Conservation (phyloP, 2,329 filamentous ascomycete species). For the Coniochaeta sp. region DNA sequence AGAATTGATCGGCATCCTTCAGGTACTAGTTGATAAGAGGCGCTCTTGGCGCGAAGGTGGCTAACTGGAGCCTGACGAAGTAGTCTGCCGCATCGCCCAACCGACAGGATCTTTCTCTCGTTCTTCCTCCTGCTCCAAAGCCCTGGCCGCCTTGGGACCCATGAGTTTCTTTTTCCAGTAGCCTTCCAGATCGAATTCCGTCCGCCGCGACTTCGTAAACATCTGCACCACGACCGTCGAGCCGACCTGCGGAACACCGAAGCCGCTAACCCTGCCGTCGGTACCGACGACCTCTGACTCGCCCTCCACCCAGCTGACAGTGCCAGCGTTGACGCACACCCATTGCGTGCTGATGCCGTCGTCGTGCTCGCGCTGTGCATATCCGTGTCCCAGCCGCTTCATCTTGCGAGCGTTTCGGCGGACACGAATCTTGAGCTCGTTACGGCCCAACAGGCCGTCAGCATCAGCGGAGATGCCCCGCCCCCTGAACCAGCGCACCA, state of each 20-base stretch:
- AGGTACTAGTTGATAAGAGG: not conserved
- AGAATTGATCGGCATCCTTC: not conserved
- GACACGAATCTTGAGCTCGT: conserved; percentile 84
- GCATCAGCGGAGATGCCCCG: conserved; percentile 69
- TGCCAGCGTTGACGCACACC: conserved; percentile 88
- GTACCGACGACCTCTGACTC: conserved; percentile 37
- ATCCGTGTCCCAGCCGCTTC: conserved; percentile 67
- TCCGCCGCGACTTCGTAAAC: conserved; percentile 45
- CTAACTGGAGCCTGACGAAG: not conserved
- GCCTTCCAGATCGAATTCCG: conserved; percentile 44
- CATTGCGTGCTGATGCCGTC: conserved; percentile 89
- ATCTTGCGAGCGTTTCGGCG: conserved; percentile 73
- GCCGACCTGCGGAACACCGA: conserved; percentile 48
- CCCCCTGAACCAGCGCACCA: conserved; percentile 77
- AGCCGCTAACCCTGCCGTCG: conserved; percentile 63
- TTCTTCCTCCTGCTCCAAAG: not conserved
- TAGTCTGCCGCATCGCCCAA: conserved; percentile 21
- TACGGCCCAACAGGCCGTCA: conserved; percentile 81
- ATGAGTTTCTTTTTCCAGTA: conserved; percentile 35
- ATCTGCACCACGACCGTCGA: conserved; percentile 50
- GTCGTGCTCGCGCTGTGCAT: conserved; percentile 57
- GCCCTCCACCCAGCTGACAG: conserved; percentile 48
- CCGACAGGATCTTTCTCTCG: not conserved
- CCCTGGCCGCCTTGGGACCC: not conserved
- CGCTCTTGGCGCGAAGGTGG: not conserved